phyloP scores from a whole-genome alignment of 108 stramenopile genomes.

The Nitzschia sp. region DNA sequence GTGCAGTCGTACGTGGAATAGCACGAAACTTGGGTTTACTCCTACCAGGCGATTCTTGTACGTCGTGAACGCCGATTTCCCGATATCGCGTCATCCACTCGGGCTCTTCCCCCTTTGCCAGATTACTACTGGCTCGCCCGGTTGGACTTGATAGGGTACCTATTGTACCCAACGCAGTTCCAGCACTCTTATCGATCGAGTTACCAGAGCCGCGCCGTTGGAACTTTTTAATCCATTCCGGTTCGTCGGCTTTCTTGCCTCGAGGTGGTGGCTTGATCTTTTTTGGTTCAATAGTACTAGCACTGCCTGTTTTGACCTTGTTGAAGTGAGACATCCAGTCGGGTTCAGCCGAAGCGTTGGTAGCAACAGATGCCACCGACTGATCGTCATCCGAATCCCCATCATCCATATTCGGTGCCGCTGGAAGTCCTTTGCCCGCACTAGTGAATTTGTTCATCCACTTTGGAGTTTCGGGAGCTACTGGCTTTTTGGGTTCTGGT shows the following conservation, averaged over 20 bases:
- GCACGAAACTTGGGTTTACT: constrained; percentile 10
- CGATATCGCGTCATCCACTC: constrained; percentile 26
- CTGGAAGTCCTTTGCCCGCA: neutral
- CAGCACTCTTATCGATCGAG: neutral
- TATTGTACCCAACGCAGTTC: neutral
- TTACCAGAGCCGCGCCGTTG: neutral
- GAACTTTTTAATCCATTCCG: constrained; percentile 6
- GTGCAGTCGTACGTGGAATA: neutral
- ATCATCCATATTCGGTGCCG: constrained; percentile 14
- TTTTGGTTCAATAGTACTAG: neutral
- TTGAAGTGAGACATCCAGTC: constrained; percentile 17
- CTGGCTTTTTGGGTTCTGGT: neutral
- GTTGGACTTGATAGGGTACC: neutral
- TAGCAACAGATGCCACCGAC: constrained; percentile 11
- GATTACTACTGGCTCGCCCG: neutral
- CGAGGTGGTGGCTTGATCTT: constrained; percentile 7
- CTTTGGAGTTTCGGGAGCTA: constrained; percentile 11
- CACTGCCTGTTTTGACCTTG: constrained; percentile 8
- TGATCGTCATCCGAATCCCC: constrained; percentile 10
- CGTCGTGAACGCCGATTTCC: constrained; percentile 16
- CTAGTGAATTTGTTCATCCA: constrained; percentile 27
- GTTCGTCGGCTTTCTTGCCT: constrained; percentile 1
- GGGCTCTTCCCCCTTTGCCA: neutral
- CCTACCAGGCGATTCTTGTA: neutral
- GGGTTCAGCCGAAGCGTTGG: neutral